Base-by-base conservation (phyloP, 2,329 filamentous ascomycete genomes). In the Paracorniculantispora psalliotae region DNA sequence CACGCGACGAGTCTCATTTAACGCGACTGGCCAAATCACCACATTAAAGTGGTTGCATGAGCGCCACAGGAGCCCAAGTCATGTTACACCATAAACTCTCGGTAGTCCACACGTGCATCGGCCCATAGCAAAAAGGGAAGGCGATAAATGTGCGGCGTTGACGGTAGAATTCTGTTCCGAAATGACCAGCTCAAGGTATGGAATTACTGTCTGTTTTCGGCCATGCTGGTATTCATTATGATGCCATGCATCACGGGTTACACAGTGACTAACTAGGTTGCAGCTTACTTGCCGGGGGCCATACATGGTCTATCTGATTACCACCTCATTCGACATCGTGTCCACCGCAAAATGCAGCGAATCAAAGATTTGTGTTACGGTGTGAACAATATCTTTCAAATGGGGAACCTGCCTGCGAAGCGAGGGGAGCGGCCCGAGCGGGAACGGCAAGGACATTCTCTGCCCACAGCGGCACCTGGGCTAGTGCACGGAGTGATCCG, bases 31-130 rank as follows among this genome's bases (percentile, higher is more conserved):
- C 13, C 19, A 10, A 41, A 44, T 30, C 37, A 41, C n/a, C 23
- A 21, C 28, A 21, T 54, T 23, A 54, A 53, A 54, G 51, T 54
- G 51, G 51, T 46, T 54, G 51, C 51, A 46, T 44, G 39, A 50
- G 51, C 39, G 51, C 51, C 51, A 30, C 51, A 54, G 39, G 7
- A 46, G 23, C 10, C 12, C 39, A 54, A 46, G 39, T 54, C 51
- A 54, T 54, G 51, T 54, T 54, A 54, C 51, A 44, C 35, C 39
- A 3, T n/a, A 2, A 3, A 25, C 35, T 23, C 19, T 17, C 9
- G 37, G 35, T 17, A 28, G 23, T 13, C n/a, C 2, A 54, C 51
- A 54, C 39, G 51, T 54, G 51, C 39, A 41, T 23, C 50, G 19
- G 33, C 12, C 26, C 15, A 25, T 46, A 23, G 43, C 21, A 23